A percentile compares a stretch with the other conserved stretches of the same genome.
Conservation (phyloP, 768 basidiomycete genomes). For the Kwoniella sp. region DNA sequence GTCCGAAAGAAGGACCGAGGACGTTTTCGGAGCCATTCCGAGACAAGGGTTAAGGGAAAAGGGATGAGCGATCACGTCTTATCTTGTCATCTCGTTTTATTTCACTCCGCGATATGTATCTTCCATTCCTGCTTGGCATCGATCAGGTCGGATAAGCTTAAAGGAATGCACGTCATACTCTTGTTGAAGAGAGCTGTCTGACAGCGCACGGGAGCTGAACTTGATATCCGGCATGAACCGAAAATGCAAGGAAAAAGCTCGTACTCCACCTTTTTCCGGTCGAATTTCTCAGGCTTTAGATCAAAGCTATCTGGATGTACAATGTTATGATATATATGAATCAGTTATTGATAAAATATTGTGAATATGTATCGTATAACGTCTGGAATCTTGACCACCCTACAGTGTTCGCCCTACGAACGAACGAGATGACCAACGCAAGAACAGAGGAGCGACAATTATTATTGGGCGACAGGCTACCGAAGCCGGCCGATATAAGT, state of each 20-base stretch:
- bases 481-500: neutral
- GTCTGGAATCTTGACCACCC: no score
- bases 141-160: no score
- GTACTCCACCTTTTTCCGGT: neutral
- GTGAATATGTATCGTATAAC: no score
- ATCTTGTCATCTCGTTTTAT: slow-evolving; percentile 1
- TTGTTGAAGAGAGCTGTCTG: no score
- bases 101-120: neutral
- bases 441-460: neutral
- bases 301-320: neutral
- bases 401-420: no score
- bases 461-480: neutral
- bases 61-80: slow-evolving; percentile 1
- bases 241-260: neutral
- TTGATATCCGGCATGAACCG: neutral
- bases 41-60: neutral
- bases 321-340: neutral
- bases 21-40: neutral
- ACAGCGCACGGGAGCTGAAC: no score
- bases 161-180: neutral
- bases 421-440: slow-evolving; percentile 1
- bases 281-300: neutral
- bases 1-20: neutral
- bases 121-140: neutral
- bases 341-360: no score